Evolutionary conservation across 2,329 filamentous ascomycete species (phyloP), one percentile per base, ranked within the genome.

Genomic region (Alternaria brassicae): DNA sequence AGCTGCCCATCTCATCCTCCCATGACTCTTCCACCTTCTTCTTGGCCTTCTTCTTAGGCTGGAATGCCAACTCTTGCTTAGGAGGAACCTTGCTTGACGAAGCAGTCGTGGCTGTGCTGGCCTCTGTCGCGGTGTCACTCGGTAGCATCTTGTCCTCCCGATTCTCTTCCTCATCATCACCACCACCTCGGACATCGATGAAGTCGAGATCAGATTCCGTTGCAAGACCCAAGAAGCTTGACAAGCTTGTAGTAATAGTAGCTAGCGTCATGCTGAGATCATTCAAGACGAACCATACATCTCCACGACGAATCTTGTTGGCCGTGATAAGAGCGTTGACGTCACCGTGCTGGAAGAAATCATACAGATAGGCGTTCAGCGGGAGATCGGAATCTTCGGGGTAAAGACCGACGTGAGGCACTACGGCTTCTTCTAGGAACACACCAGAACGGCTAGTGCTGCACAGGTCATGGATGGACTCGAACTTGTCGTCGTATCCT

Each of bases 311-410:
- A 70, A 94, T 88, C 3, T 84, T 82, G 71, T 94, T 93, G 28
- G 87, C 89, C 0, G 75, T 78, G 12, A 85, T 84, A 2, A 93
- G 78, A 0, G 86, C 84, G 1, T 81, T 72, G 21, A 88, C 73
- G 69, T 89, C 86, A 3, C 90, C 90, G 67, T 93, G 88, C 75
- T 87, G 90, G 82, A 86, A 93, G 77, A 93, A 94, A 74, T 93
- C 89, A 60, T 89, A 87, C 0, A 93, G 78, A 69, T 91, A 91
- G 0, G 88, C 87, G 64, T 91, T 91, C 60, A 88, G 81, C 0
- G 84, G 84, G 12, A 82, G 80, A 2, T 79, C 72, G 5, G 77
- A 73, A 53, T 89, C 85, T 25, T 87, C 79, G 0, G 86, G 85
- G 65, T 85, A 85, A 10, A 91, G 77, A 5, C 83, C 82, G 4